Conservation (phyloP, 179 eudicot species). For the Beta macrorhiza region DNA sequence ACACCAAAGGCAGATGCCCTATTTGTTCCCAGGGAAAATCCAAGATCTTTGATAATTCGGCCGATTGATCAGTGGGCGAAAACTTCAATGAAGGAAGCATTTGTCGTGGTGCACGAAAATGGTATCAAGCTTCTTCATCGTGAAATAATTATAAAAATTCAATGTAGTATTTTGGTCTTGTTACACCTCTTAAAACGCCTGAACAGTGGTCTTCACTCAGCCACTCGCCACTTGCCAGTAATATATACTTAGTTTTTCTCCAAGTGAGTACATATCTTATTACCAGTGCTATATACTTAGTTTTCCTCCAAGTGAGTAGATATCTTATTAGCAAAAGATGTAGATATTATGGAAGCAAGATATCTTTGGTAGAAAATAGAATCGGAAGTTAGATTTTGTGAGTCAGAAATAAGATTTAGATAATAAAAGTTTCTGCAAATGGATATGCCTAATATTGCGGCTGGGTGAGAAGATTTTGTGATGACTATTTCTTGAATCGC, state of each 20-base stretch:
- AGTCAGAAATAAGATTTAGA: not conserved
- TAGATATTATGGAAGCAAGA: not conserved
- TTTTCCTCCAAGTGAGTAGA: not conserved
- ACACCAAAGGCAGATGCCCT: slow-evolving; percentile 92
- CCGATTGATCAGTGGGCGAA: slow-evolving; percentile 79
- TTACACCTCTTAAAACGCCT: not conserved
- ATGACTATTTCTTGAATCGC: not conserved
- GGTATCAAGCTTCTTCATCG: slow-evolving; percentile 42
- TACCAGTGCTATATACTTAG: not conserved
- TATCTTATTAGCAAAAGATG: not conserved
- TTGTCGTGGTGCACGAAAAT: slow-evolving; percentile 46
- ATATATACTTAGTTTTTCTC: not conserved
- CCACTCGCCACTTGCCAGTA: not conserved
- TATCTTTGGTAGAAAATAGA: not conserved
- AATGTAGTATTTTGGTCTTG: not conserved
- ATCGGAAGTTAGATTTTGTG: not conserved
- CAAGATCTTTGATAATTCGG: slow-evolving; percentile 82
- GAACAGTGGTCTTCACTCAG: not conserved
- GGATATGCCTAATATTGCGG: not conserved
- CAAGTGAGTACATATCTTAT: not conserved
- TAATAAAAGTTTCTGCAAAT: not conserved
- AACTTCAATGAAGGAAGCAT: slow-evolving; percentile 45
- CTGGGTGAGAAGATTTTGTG: not conserved
- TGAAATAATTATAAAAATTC: not conserved
- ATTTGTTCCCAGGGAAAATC: slow-evolving; percentile 93